Evolutionary conservation across 2,329 filamentous ascomycete genomes (phyloP).

Genomic region (Diaporthe longicolla): DNA sequence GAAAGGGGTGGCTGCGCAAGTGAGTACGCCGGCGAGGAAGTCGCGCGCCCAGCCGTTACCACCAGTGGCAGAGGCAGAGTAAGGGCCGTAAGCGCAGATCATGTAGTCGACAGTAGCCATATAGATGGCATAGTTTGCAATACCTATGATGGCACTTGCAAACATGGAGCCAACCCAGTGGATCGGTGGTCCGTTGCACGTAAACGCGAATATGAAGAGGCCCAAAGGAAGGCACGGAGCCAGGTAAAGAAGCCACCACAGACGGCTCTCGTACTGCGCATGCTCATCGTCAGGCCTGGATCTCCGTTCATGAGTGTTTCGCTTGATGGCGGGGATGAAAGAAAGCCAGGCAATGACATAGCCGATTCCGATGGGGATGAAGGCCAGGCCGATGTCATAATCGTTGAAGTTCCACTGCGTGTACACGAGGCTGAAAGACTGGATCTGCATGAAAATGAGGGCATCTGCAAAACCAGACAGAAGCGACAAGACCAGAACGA

Average conservation of each 20-base stretch:
- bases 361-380: conserved; percentile 76
- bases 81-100: conserved; percentile 80
- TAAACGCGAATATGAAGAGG: conserved; percentile 79
- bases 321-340: conserved; percentile 70
- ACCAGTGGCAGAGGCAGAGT: conserved; percentile 81
- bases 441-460: conserved; percentile 83
- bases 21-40: conserved; percentile 79
- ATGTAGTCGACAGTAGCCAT: conserved; percentile 85
- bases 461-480: conserved; percentile 81
- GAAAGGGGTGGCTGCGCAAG: conserved; percentile 76
- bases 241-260: conserved; percentile 75
- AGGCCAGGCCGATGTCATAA: conserved; percentile 70
- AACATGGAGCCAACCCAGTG: conserved; percentile 79
- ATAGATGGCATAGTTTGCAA: conserved; percentile 78
- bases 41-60: conserved; percentile 83
- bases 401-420: conserved; percentile 75
- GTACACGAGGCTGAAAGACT: conserved; percentile 79
- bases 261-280: conserved; percentile 78
- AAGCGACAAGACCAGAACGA: conserved; percentile 78
- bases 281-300: conserved; percentile 67
- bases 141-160: conserved; percentile 75
- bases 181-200: conserved; percentile 72
- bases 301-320: conserved; percentile 65
- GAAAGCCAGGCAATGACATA: conserved; percentile 74
- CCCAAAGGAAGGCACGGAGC: conserved; percentile 75